Percentiles rank a stretch among this genome's conserved stretches.
Evolutionary conservation across 1,284 basidiomycete species (phyloP).

Genomic region (Ceratobasidium sp.): DNA sequence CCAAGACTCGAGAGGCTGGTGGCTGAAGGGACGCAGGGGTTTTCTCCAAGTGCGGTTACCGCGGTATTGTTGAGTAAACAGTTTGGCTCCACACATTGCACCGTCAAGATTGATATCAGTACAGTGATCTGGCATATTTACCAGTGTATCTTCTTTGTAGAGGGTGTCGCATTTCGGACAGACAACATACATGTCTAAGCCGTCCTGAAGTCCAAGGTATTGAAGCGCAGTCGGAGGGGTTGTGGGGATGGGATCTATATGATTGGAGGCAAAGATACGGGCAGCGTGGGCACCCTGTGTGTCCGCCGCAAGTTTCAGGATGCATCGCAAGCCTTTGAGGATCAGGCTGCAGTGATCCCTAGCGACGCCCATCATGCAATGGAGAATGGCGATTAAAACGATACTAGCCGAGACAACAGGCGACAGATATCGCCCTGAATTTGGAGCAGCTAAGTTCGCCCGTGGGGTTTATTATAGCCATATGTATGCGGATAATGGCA

Average conservation of each 20-base stretch:
- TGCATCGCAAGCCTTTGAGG: background rate
- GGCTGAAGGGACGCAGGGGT: background rate
- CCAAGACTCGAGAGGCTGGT: conserved; percentile 25
- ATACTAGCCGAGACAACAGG: background rate
- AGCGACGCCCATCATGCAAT: conserved; percentile 10
- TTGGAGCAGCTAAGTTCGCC: background rate
- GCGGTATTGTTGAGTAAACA: background rate
- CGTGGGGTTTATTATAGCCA: background rate
- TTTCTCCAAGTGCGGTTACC: background rate
- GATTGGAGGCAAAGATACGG: background rate
- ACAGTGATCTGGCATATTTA: background rate
- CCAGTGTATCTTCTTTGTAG: background rate
- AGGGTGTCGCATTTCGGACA: background rate
- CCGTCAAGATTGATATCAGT: background rate
- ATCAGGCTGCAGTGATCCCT: background rate
- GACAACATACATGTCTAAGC: background rate
- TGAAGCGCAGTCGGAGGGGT: background rate
- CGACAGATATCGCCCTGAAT: background rate
- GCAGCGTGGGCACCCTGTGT: background rate
- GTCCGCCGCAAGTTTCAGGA: background rate
- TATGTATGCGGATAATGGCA: no score
- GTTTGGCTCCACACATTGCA: background rate
- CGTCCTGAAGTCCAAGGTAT: background rate
- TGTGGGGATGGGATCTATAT: background rate
- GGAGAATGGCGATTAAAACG: background rate